Percentiles rank a stretch among this genome's conserved stretches.
These are phyloP conservation scores for Acacia concinna DNA, from an alignment of 331 rosid species.

Conservation along the genomic window DNA sequence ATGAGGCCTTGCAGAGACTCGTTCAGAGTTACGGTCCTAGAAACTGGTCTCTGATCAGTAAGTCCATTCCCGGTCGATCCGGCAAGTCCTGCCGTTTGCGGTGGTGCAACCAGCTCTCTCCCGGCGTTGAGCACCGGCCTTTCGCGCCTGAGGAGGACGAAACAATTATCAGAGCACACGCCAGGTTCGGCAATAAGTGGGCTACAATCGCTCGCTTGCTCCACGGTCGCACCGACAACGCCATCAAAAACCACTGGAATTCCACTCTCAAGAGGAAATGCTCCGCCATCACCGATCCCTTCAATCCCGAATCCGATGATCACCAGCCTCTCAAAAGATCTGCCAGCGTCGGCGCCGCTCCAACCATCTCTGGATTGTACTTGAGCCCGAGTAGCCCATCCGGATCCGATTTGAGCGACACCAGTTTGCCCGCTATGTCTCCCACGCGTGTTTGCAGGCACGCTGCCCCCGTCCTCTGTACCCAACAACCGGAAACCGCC, in stretches of 20 bases:
- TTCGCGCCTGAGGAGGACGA: constrained; percentile 71
- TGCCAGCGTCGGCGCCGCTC: constrained; percentile 56
- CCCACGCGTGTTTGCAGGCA: constrained; percentile 34
- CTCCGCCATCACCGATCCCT: constrained; percentile 44
- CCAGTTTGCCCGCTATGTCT: constrained; percentile 44
- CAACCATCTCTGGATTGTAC: constrained; percentile 27
- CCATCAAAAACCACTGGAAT: constrained; percentile 91
- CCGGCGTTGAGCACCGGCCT: constrained; percentile 73
- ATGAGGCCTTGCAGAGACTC: constrained; percentile 58
- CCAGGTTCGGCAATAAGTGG: constrained; percentile 75
- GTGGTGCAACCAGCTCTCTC: constrained; percentile 95
- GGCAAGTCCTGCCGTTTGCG: constrained; percentile 87
- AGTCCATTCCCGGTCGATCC: constrained; percentile 79
- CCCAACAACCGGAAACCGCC: constrained; percentile 27
- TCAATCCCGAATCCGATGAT: constrained; percentile 23
- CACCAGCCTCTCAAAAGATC: constrained; percentile 57
- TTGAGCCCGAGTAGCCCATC: constrained; percentile 60
- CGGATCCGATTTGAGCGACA: constrained; percentile 75
- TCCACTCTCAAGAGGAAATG: constrained; percentile 80
- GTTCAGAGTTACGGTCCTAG: constrained; percentile 64
- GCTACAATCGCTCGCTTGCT: constrained; percentile 77
- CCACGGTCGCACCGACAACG: constrained; percentile 83
- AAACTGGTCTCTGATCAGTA: constrained; percentile 83
- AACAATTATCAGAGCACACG: constrained; percentile 58
- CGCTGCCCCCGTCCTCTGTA: constrained; percentile 3